A percentile compares a stretch with the other conserved stretches of the same genome.
These are phyloP conservation scores for Annulohypoxylon moriforme DNA, from an alignment of 495 filamentous ascomycete species.

Conservation along the genomic window DNA sequence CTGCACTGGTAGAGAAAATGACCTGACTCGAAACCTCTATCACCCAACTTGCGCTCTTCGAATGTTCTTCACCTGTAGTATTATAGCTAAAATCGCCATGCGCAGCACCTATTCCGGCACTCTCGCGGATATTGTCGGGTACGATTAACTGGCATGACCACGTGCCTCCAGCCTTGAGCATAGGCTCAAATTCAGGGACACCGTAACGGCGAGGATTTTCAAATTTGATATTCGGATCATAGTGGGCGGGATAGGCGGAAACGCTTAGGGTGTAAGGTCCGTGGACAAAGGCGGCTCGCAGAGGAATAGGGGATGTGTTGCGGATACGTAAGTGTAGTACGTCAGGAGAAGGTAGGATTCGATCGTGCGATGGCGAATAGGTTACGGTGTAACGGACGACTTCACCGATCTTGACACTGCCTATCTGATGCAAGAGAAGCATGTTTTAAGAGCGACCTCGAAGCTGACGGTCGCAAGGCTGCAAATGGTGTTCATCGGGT, in stretches of 20 bases:
- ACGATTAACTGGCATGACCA: slow-evolving; percentile 83
- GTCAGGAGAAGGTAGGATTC: slow-evolving; percentile 83
- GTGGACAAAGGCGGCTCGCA: slow-evolving; percentile 95
- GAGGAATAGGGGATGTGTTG: slow-evolving; percentile 88
- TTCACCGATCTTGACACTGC: slow-evolving; percentile 91
- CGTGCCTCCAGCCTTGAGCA: slow-evolving; percentile 90
- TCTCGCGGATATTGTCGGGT: slow-evolving; percentile 74
- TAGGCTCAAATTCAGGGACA: slow-evolving; percentile 89
- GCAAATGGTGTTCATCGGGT: slow-evolving; percentile 17
- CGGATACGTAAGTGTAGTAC: slow-evolving; percentile 85
- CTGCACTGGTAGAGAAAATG: slow-evolving; percentile 87
- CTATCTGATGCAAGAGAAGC: slow-evolving; percentile 89
- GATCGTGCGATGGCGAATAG: slow-evolving; percentile 89
- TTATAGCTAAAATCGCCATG: slow-evolving; percentile 51
- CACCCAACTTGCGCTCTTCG: slow-evolving; percentile 80
- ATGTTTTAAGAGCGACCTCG: slow-evolving; percentile 60
- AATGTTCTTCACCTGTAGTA: slow-evolving; percentile 43
- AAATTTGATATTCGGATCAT: slow-evolving; percentile 80
- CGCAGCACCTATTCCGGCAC: slow-evolving; percentile 54
- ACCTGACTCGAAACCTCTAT: slow-evolving; percentile 93
- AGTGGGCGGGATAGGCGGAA: slow-evolving; percentile 81
- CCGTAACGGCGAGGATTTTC: slow-evolving; percentile 70
- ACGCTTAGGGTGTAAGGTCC: slow-evolving; percentile 93
- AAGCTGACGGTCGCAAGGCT: background rate
- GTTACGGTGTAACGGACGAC: slow-evolving; percentile 91